Base-by-base conservation (phyloP, 106 monocot genomes). In the Dendrobium catenatum region DNA sequence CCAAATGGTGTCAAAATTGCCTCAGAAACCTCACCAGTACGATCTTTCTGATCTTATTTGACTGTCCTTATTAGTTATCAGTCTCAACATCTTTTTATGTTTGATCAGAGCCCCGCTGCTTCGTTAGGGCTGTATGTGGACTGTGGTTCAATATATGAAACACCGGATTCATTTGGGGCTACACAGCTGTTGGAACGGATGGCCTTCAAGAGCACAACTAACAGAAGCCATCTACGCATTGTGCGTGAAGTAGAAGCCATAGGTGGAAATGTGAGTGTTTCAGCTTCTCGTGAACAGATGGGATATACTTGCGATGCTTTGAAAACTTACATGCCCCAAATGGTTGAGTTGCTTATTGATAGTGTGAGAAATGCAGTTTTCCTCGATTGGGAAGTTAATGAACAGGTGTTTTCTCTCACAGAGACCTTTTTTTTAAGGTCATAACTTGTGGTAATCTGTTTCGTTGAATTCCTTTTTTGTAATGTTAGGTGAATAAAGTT, bases 291-390 rank as follows among this genome's bases (percentile, higher is more conserved):
- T 77, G 95, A 95, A 81, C 95, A 91, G 46, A 95, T 95, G 91
- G 84, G 89, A 42, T 95, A 95, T 84, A 91, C 93, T 59, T 93
- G 79, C 83, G 90, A 93, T 88, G 93, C 95, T 83, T 75, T 95
- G 58, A 95, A 91, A 80, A 89, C 93, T 9, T 83, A 95, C 67
- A 46, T 89, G 78, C 95, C 95, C 11, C 87, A 93, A 59, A 95
- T 95, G 95, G 93, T 95, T 79, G 95, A 95, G 80, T 86, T 95
- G 51, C 93, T 95, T 79, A 82, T 93, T 78, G 95, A 95, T 80
- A 85, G 86, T 78, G 91, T 95, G 6, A 93, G 95, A 55, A 95
- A 95, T 67, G 81, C 93, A 70, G 80, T 47, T 82, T 95, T 93
- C 82, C 84, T 95, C 74, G 93, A 93, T 78, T 95, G 95, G 95